Conservation (phyloP, 805 yeast species). For the Teunomyces stri region DNA sequence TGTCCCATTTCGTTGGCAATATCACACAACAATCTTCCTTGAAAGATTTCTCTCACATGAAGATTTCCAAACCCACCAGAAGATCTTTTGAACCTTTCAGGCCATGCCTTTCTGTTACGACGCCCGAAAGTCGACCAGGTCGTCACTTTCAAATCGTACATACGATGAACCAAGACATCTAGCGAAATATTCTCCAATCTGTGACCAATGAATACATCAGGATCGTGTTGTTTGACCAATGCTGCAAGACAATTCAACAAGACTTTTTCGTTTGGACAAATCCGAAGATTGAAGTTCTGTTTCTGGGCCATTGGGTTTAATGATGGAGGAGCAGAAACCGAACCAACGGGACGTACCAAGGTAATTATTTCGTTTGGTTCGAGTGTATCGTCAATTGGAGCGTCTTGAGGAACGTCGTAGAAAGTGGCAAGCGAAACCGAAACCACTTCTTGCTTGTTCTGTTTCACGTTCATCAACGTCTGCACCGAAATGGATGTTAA, state of each 20-base stretch:
- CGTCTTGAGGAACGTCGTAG: constrained; percentile 68
- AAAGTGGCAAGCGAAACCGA: constrained; percentile 77
- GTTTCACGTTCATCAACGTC: constrained; percentile 71
- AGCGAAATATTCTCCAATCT: constrained; percentile 73
- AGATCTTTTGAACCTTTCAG: constrained; percentile 62
- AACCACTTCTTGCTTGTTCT: constrained; percentile 81
- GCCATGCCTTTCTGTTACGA: constrained; percentile 72
- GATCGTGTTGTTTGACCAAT: constrained; percentile 69
- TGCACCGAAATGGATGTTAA: constrained; percentile 75
- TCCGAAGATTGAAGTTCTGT: constrained; percentile 49
- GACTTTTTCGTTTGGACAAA: constrained; percentile 71
- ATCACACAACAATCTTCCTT: constrained; percentile 89
- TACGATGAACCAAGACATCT: constrained; percentile 77
- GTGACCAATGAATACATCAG: constrained; percentile 90
- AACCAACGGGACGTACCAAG: constrained; percentile 74
- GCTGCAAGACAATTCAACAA: constrained; percentile 74
- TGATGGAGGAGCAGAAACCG: constrained; percentile 70
- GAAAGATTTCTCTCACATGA: constrained; percentile 64
- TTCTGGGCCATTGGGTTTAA: constrained; percentile 59
- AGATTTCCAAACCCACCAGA: constrained; percentile 45
- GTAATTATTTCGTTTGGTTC: constrained; percentile 65
- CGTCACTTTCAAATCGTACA: constrained; percentile 68
- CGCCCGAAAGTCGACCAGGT: constrained; percentile 86
- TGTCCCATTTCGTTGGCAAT: constrained; percentile 94
- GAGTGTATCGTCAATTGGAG: constrained; percentile 61